These are phyloP conservation scores for Globisporangium splendens DNA, from an alignment of 352 stramenopile genomes.

Conservation along the genomic window DNA sequence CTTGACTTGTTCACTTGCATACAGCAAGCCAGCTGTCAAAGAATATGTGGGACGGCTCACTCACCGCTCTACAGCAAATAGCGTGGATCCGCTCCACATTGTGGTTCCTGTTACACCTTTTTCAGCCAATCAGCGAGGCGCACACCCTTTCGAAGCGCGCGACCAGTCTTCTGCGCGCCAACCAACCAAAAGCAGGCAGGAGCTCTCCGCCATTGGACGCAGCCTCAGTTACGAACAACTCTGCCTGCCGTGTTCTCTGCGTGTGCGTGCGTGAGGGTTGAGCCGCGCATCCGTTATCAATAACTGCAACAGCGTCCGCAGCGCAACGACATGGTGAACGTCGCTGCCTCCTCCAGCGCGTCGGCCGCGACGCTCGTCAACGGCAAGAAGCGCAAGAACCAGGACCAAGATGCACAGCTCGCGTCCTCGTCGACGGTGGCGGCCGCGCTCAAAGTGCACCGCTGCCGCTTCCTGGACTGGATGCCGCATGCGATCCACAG, in stretches of 20 bases:
- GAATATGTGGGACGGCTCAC: no score
- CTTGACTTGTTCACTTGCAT: no score
- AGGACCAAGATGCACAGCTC: slow-evolving; percentile 6
- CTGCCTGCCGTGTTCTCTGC: background rate
- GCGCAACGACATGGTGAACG: slow-evolving; percentile 7
- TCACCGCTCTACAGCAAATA: background rate
- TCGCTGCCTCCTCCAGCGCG: slow-evolving; percentile 3
- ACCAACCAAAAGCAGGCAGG: slow-evolving; percentile 5
- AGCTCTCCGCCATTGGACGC: background rate
- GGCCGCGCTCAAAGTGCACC: slow-evolving; percentile 58
- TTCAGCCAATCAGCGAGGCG: background rate
- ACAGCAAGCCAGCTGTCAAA: no score
- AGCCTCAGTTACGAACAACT: background rate
- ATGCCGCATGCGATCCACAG: slow-evolving; percentile 71
- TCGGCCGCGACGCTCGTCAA: slow-evolving; percentile 3
- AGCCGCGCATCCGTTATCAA: background rate
- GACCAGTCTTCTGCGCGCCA: slow-evolving; percentile 5
- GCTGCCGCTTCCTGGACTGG: slow-evolving; percentile 84
- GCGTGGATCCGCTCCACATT: background rate
- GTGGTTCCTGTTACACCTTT: background rate
- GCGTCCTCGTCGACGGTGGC: slow-evolving; percentile 6
- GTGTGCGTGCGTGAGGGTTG: background rate
- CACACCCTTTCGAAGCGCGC: background rate
- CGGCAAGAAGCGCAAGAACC: slow-evolving; percentile 60
- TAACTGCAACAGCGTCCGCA: slow-evolving; percentile 1